Conservation (phyloP, 345 rosid genomes). For the Lumnitzera racemosa region DNA sequence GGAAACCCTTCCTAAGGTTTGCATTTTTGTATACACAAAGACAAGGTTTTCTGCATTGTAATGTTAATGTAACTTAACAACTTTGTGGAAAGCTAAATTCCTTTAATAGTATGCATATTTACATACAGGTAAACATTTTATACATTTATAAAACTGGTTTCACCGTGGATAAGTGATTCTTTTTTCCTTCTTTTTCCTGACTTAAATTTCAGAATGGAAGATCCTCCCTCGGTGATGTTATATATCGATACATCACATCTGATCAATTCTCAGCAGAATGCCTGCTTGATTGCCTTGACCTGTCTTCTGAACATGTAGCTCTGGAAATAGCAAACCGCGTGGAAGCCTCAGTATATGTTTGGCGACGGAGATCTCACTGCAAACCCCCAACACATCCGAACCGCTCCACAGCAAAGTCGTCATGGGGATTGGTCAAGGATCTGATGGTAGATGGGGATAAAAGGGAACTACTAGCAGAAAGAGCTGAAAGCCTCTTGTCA, state of each 20-base stretch:
- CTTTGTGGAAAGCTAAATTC: background rate
- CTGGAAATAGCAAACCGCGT: constrained; percentile 87
- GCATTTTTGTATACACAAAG: background rate
- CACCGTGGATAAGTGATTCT: too few species aligned
- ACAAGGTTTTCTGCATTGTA: background rate
- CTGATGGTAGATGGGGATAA: constrained; percentile 78
- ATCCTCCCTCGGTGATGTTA: constrained; percentile 75
- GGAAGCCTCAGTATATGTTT: constrained; percentile 75
- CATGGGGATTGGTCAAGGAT: constrained; percentile 95
- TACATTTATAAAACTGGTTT: too few species aligned
- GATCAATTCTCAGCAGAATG: constrained; percentile 79
- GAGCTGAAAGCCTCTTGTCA: constrained; percentile 80
- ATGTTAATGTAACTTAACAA: too few species aligned
- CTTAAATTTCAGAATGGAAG: constrained; percentile 66
- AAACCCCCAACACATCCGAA: constrained; percentile 40
- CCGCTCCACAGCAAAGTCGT: constrained; percentile 53
- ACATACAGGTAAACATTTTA: too few species aligned
- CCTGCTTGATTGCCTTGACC: constrained; percentile 83
- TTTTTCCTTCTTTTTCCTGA: background rate
- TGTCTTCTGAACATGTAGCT: constrained; percentile 79
- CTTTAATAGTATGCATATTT: too few species aligned
- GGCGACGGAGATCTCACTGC: constrained; percentile 64
- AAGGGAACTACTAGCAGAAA: constrained; percentile 81
- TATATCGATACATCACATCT: constrained; percentile 70
- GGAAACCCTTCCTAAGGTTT: constrained; percentile 87